These are phyloP conservation scores for Nicotiana sylvestris DNA, from an alignment of 257 asterid species.

Conservation along the genomic window DNA sequence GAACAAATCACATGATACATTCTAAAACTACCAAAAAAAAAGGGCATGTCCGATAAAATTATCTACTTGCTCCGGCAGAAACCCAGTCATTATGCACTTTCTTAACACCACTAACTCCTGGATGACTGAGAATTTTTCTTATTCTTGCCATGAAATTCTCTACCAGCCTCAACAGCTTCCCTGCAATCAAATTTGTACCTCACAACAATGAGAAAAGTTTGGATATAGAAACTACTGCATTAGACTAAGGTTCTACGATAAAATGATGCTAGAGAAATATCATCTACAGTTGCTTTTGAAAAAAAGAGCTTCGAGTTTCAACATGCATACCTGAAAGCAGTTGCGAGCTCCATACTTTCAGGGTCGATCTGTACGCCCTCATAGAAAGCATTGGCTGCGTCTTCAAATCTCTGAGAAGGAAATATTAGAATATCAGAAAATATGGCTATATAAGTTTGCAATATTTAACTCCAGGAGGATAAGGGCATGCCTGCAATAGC, in stretches of 20 bases:
- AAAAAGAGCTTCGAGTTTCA: neutral
- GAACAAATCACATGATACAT: neutral
- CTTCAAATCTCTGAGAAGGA: conserved; percentile 72
- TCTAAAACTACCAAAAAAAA: neutral
- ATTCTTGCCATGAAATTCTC: conserved; percentile 37
- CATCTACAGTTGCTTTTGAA: neutral
- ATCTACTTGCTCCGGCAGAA: neutral
- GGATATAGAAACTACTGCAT: conserved; percentile 2
- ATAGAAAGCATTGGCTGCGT: conserved; percentile 89
- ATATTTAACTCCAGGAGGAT: neutral
- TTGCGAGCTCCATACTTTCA: conserved; percentile 80
- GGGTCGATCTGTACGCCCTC: conserved; percentile 88
- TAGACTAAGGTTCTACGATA: neutral
- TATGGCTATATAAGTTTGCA: neutral
- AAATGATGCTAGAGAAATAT: neutral
- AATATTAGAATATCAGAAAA: conserved; percentile 3
- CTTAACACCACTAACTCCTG: neutral
- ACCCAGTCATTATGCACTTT: neutral
- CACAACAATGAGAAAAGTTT: neutral
- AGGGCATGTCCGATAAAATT: neutral
- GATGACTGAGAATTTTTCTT: conserved; percentile 20
- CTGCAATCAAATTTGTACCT: conserved; percentile 36
- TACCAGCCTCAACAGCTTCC: conserved; percentile 96
- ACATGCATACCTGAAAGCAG: conserved; percentile 73
- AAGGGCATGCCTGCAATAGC: conserved; percentile 51